phyloP scores from a whole-genome alignment of 2,329 filamentous ascomycete species.

The Davidsoniella virescens region DNA sequence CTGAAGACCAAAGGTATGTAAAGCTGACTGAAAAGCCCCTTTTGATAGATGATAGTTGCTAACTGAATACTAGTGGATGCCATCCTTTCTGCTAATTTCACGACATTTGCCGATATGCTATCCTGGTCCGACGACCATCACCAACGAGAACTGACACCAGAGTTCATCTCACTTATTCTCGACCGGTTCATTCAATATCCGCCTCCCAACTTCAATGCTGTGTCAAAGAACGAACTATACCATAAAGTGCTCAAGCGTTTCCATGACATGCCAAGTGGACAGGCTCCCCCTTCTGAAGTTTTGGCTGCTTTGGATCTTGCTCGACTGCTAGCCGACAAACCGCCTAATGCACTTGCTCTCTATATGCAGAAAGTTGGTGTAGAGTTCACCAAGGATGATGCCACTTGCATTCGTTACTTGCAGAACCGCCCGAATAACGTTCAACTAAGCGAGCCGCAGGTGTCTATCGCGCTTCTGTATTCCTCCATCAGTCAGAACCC shows the following conservation, averaged over 20 bases:
- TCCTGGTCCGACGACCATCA: constrained; percentile 46
- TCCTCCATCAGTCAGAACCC: constrained; percentile 41
- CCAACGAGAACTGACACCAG: constrained; percentile 48
- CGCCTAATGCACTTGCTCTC: constrained; percentile 40
- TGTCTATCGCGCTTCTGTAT: constrained; percentile 63
- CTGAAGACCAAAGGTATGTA: constrained; percentile 70
- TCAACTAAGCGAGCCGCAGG: constrained; percentile 63
- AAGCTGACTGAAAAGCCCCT: background rate
- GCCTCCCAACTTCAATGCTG: constrained; percentile 68
- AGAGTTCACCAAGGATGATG: constrained; percentile 59
- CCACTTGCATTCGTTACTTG: constrained; percentile 41
- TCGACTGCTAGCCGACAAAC: constrained; percentile 44
- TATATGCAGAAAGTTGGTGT: constrained; percentile 60
- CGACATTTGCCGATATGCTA: constrained; percentile 61
- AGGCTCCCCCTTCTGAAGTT: constrained; percentile 50
- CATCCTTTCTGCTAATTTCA: constrained; percentile 68
- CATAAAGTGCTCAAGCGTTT: constrained; percentile 55
- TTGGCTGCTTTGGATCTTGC: constrained; percentile 54
- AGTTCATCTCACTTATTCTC: constrained; percentile 63
- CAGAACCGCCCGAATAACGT: constrained; percentile 36
- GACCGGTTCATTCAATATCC: constrained; percentile 79
- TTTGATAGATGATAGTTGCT: constrained; percentile 9
- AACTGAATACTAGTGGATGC: constrained; percentile 50
- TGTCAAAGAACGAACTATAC: constrained; percentile 52
- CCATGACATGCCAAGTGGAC: constrained; percentile 29